Base-by-base conservation (phyloP, 768 basidiomycete species). In the Leccinellum luteum region DNA sequence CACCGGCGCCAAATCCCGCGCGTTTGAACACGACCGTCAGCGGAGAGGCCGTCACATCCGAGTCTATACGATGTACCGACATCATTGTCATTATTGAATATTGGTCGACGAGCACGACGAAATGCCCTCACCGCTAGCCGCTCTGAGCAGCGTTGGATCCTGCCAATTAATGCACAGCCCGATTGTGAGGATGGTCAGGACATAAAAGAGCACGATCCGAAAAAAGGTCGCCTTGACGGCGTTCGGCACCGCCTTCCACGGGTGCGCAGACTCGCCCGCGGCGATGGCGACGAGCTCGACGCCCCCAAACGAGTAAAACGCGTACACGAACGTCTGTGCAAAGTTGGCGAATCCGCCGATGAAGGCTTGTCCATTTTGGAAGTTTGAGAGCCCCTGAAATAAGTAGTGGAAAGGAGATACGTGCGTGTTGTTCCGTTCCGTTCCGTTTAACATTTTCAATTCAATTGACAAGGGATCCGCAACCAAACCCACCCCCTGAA, bases 201-300 rank as follows among this genome's bases (percentile, higher is more conserved):
- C 71, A 63, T 86, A 89, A 66, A 89, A 86, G 21, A 89, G 63
- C 41, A 83, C 69, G 59, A 87, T 85, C 34, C 85, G 79, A 74
- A 85, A 76, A 72, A 88, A 87, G 0, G 86, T 87, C 35, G 82
- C 82, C 63, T 85, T 86, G 69, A 87, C 80, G 1, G 88, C 87
- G 0, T 76, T 73, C 3, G 86, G 86, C 28, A 89, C 81, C 1
- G 83, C 71, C 67, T 83, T 83, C 71, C 85, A 77, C 1, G 87
- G 87, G 61, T 78, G 79, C 48, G 78, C 78, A 6, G 83, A 83
- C 73, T 89, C 88, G 32, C 86, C 85, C 10, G 87, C 87, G n/a
- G 87, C 87, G 31, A 90, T 70, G 3, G 85, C 82, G 43, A 89
- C 86, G 10, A 90, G 78, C 62, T 88, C 87, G 30, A 87, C 83